Evolutionary conservation across 2,329 filamentous ascomycete genomes (phyloP).

Genomic region (Pyricularia sp.): DNA sequence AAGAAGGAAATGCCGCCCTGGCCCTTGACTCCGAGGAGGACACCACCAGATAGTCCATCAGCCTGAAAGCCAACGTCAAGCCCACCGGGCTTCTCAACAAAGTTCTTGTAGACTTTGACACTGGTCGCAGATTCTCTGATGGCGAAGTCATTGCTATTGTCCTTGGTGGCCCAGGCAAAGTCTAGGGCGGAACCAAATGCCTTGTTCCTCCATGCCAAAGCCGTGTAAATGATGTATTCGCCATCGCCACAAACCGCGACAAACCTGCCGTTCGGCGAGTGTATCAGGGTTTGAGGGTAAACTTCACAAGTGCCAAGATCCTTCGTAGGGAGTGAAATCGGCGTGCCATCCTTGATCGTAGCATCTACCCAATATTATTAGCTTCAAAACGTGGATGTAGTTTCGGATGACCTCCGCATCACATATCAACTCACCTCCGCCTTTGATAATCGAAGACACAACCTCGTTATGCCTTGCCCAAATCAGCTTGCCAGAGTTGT

Average conservation of each 20-base stretch:
- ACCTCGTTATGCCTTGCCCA: constrained; percentile 96
- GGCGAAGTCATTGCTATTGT: constrained; percentile 96
- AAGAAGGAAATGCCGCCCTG: constrained; percentile 93
- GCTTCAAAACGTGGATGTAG: constrained; percentile 12
- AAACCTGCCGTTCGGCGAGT: constrained; percentile 87
- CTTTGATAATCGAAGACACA: constrained; percentile 89
- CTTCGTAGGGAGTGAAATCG: constrained; percentile 80
- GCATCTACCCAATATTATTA: constrained; percentile 42
- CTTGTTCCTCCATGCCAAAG: constrained; percentile 93
- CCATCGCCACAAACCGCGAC: constrained; percentile 89
- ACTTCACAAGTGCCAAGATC: constrained; percentile 94
- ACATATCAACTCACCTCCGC: constrained; percentile 44
- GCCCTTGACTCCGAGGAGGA: constrained; percentile 87
- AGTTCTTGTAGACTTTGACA: constrained; percentile 97
- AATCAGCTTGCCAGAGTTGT: constrained; percentile 87
- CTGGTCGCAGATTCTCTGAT: constrained; percentile 91
- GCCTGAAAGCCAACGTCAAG: constrained; percentile 93
- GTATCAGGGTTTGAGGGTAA: constrained; percentile 86
- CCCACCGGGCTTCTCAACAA: constrained; percentile 81
- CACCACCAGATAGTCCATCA: constrained; percentile 80
- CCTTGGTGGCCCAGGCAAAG: constrained; percentile 94
- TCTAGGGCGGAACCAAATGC: constrained; percentile 92
- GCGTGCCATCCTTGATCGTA: constrained; percentile 76
- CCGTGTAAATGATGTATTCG: constrained; percentile 98
- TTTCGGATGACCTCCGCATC: not conserved